Evolutionary conservation across 1,139 yeast species (phyloP).

Genomic region (Candida pseudoviswanathii): DNA sequence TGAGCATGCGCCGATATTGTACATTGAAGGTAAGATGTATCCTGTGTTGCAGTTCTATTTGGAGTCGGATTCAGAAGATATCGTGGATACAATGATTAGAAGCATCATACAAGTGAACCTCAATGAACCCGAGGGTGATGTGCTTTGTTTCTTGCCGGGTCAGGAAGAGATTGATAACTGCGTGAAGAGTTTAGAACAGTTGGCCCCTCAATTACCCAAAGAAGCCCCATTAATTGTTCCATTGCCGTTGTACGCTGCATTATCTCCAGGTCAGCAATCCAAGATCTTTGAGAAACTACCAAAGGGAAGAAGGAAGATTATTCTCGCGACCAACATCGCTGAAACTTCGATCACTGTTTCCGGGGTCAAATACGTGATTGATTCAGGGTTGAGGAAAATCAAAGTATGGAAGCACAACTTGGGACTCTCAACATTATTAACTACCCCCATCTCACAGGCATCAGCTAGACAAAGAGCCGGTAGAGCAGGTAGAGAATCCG

Average conservation of each 20-base stretch:
- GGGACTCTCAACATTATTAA: constrained; percentile 90
- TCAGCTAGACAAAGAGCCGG: constrained; percentile 99
- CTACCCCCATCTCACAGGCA: constrained; percentile 95
- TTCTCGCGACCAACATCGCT: constrained; percentile 92
- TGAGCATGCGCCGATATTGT: constrained; percentile 87
- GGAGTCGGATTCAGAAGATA: constrained; percentile 94
- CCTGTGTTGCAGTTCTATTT: constrained; percentile 97
- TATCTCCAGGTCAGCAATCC: constrained; percentile 95
- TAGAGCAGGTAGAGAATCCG: constrained; percentile 99
- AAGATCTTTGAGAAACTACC: constrained; percentile 78
- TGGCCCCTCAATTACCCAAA: constrained; percentile 70
- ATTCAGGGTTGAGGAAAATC: constrained; percentile 96
- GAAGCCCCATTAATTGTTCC: constrained; percentile 87
- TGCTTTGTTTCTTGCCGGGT: constrained; percentile 87
- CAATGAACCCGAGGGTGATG: constrained; percentile 83
- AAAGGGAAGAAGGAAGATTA: constrained; percentile 89
- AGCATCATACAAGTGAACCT: constrained; percentile 96
- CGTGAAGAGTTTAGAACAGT: constrained; percentile 75
- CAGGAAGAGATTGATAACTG: constrained; percentile 99
- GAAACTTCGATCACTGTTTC: constrained; percentile 97
- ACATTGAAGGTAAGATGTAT: constrained; percentile 97
- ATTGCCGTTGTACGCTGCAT: constrained; percentile 91
- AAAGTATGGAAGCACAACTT: constrained; percentile 96
- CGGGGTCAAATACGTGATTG: constrained; percentile 96
- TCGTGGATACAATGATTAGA: constrained; percentile 90